Evolutionary conservation across 2,329 filamentous ascomycete genomes (phyloP).

Genomic region (Fulvia fulva): DNA sequence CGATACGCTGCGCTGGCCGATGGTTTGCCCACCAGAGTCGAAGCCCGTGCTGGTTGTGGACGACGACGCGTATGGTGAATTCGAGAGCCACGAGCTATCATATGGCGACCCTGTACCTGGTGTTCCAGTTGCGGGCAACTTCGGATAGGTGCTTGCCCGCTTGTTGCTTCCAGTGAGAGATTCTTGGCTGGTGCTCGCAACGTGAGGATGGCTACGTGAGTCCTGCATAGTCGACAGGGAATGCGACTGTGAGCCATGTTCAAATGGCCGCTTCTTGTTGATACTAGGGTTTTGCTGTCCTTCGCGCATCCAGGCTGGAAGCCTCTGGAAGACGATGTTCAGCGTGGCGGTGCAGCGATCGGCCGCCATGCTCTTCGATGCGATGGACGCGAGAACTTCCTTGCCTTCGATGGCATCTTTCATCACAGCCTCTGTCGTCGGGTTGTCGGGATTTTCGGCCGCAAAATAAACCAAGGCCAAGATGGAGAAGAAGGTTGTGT

Average conservation of each 20-base stretch:
- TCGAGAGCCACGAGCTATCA: conserved; percentile 23
- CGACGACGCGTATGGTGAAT: conserved; percentile 25
- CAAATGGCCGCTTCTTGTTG: conserved; percentile 47
- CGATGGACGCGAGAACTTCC: conserved; percentile 73
- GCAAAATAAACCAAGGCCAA: conserved; percentile 76
- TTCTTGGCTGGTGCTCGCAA: conserved; percentile 19
- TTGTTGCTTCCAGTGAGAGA: conserved; percentile 7
- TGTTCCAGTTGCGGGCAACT: conserved; percentile 12
- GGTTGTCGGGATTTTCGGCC: conserved; percentile 72
- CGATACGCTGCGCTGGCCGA: conserved; percentile 18
- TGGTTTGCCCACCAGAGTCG: conserved; percentile 15
- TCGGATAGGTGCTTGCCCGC: conserved; percentile 29
- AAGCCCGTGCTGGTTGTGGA: conserved; percentile 23
- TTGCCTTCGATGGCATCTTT: conserved; percentile 81
- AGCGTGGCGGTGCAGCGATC: conserved; percentile 78
- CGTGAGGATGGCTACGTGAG: conserved; percentile 29
- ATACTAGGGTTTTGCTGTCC: conserved; percentile 40
- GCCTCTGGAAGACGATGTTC: conserved; percentile 74
- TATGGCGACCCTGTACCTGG: conserved; percentile 13
- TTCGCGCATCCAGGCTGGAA: conserved; percentile 58
- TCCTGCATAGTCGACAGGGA: conserved; percentile 11
- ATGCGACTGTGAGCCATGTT: conserved; percentile 15
- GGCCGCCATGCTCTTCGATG: conserved; percentile 81
- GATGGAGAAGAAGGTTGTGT: conserved; percentile 78
- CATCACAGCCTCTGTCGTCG: conserved; percentile 72